Conservation (phyloP, 805 yeast species). For the Saturnispora sanitii region DNA sequence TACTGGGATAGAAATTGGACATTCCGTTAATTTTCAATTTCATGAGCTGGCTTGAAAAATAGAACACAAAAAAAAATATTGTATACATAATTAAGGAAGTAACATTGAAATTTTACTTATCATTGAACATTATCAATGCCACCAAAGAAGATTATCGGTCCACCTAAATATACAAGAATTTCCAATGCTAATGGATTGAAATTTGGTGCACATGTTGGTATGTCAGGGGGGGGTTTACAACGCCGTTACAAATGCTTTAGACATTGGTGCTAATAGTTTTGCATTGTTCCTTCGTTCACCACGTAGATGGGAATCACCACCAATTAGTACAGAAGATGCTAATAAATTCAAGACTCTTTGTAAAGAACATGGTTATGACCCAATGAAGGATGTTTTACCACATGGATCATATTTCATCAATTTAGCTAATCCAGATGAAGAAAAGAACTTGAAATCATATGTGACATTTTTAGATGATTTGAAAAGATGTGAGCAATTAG, state of each 20-base stretch:
- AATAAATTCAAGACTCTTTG: conserved; percentile 56
- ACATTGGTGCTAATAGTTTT: conserved; percentile 65
- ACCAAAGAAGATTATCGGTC: conserved; percentile 15
- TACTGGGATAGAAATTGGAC: conserved; percentile 1
- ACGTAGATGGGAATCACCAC: conserved; percentile 83
- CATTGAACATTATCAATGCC: conserved; percentile 14
- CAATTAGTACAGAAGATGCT: conserved; percentile 57
- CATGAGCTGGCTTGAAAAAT: conserved; percentile 1
- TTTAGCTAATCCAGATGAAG: conserved; percentile 80
- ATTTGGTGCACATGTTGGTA: conserved; percentile 86
- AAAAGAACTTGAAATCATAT: conserved; percentile 66
- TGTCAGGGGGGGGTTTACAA: conserved; percentile 57
- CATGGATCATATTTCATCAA: conserved; percentile 94
- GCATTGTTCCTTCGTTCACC: conserved; percentile 89
- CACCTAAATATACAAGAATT: conserved; percentile 30
- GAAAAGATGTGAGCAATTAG: conserved; percentile 73
- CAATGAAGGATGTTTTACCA: conserved; percentile 74
- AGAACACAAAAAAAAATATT: too few relatives aligned
- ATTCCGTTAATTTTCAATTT: neutral
- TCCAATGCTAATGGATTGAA: conserved; percentile 34
- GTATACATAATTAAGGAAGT: neutral
- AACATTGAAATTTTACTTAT: neutral
- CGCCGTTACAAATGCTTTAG: conserved; percentile 33
- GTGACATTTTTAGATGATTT: conserved; percentile 79
- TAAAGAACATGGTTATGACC: conserved; percentile 52